Evolutionary conservation across 208 protist genomes (phyloP), one percentile per base, ranked within the genome.

Genomic region (Leishmania turanica): DNA sequence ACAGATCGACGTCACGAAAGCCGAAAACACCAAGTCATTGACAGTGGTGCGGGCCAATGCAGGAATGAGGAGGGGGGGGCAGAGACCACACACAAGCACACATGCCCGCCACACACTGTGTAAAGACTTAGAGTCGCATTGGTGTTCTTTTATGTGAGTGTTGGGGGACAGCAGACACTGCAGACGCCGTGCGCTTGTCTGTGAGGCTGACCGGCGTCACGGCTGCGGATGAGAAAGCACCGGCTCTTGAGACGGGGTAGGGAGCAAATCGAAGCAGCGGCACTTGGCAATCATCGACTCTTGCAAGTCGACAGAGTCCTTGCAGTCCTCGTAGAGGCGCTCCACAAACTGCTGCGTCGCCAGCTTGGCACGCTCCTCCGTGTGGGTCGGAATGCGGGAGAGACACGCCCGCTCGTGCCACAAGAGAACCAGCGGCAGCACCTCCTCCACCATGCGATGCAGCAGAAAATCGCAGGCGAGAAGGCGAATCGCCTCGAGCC

Each of bases 321-420:
- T 53, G 58, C 82, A 86, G 56, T 86, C 82, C 37, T 68, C 72
- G 17, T 75, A 49, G 27, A 86, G 82, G 15, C 53, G 72, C 51
- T 37, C 78, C 31, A 82, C 81, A 51, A 91, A 90, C 62, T 87
- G 84, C 75, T 79, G 81, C 45, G 85, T 85, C 17, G 78, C 83
- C 65, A 76, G 24, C 58, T 84, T 84, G 5, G 95, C n/a, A 6
- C 89, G 88, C 75, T 92, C 88, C 64, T 98, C 93, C 8, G 92
- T 96, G 73, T 83, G 80, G 17, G 93, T 96, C 9, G 90, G 93
- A 81, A 98, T 96, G 78, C 91, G 86, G 31, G 89, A 80, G 1
- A 91, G 65, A 15, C 78, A 71, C 24, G 81, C 91, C 0, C 92
- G 88, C 85, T 96, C 91, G 82, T 95, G 91, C 93, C 95, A 98